Base-by-base conservation (phyloP, 345 rosid species). In the Eucalyptus lansdowneana region DNA sequence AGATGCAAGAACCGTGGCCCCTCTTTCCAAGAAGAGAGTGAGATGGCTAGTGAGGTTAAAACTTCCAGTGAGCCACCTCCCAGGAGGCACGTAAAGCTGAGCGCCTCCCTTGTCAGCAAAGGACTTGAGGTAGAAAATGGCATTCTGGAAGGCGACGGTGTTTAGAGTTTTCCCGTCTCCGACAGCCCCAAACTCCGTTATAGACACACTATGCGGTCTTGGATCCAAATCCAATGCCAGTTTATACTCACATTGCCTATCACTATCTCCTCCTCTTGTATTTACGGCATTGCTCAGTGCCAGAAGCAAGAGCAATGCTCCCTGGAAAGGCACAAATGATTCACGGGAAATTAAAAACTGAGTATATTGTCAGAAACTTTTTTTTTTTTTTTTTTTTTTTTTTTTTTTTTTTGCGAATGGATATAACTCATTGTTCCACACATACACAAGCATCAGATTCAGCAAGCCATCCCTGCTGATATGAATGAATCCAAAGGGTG, bases 81-180 rank as follows among this genome's bases (percentile, higher is more conserved):
- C 99, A 0, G 98, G 94, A 0, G 99, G 99, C 72, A 97, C 99
- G 81, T 97, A 97, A 47, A 97, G 98, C 94, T 97, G 98, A 81
- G 99, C 99, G 34, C 99, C 99, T 22, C 99, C 99, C 92, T 97
- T 97, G 89, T 97, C 99, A 5, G 99, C 97, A 83, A 97, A 97
- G 3, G 99, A 97, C 93, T 97, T 97, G 45, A 96, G 96, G 90
- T 97, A 97, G 94, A 97, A 97, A 88, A 97, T 92, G 83, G 99
- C 99, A 90, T 97, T 97, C 51, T 97, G 98, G 89, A 97, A 97
- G 50, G 99, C 98, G 65, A 97, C 90, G 17, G 99, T 97, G 90
- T 97, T 97, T 88, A 96, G 89, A 11, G 95, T 91, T 91, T 95
- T 97, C 50, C 99, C 99, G 49, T 97, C 98, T 86, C 98, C 99